A percentile compares a stretch with the other conserved stretches of the same genome.
phyloP scores from a whole-genome alignment of 371 early-diverging fungal species.

The Mortierella sp. region DNA sequence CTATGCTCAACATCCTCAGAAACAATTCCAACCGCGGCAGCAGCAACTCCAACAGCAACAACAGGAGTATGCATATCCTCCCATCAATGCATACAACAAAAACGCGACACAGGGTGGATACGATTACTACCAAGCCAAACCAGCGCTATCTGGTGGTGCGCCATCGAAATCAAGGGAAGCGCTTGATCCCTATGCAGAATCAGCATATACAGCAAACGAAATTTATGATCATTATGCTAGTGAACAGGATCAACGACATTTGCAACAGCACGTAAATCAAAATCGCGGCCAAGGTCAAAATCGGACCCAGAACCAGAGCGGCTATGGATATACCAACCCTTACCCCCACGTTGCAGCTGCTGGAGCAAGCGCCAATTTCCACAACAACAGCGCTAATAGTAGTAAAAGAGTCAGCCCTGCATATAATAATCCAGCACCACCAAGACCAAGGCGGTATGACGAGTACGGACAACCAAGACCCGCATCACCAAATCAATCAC shows the following conservation, averaged over 20 bases:
- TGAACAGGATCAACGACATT: slow-evolving; percentile 13
- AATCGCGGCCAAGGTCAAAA: background rate
- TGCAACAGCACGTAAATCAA: slow-evolving; percentile 3
- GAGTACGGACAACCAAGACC: slow-evolving; percentile 25
- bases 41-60: slow-evolving; percentile 4
- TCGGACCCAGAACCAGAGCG: background rate
- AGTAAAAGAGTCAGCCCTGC: slow-evolving; percentile 8
- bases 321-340: slow-evolving; percentile 7
- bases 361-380: slow-evolving; percentile 9
- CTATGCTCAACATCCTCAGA: slow-evolving; percentile 1
- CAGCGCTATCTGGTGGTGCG: background rate
- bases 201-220: slow-evolving; percentile 33
- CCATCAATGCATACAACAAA: no score
- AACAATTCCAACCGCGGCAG: background rate
- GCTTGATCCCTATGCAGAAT: slow-evolving; percentile 38
- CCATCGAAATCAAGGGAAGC: slow-evolving; percentile 3
- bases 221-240: slow-evolving; percentile 25
- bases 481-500: slow-evolving; percentile 38
- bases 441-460: slow-evolving; percentile 27
- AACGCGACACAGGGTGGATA: slow-evolving; percentile 3
- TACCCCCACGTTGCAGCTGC: slow-evolving; percentile 6
- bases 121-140: slow-evolving; percentile 24
- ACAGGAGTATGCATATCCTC: no score
- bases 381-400: slow-evolving; percentile 3
- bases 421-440: slow-evolving; percentile 12